A percentile compares a stretch with the other conserved stretches of the same genome.
Conservation (phyloP, 1,284 basidiomycete genomes). For the Moesziomyces antarcticus region DNA sequence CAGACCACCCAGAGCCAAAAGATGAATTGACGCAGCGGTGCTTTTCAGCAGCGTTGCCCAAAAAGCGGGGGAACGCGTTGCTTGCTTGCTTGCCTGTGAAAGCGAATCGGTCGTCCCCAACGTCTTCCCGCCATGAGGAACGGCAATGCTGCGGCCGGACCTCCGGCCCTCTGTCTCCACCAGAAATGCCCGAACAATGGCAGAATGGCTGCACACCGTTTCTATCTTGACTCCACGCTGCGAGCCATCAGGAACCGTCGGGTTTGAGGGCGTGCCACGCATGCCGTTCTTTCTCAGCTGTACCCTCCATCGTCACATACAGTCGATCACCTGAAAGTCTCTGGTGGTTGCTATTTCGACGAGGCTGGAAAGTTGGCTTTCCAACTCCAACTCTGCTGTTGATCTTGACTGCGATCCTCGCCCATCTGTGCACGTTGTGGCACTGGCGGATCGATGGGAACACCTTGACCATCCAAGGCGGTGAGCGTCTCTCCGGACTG, state of each 20-base stretch:
- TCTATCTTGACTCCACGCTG: no score
- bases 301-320: no score
- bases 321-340: no score
- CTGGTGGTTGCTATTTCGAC: conserved; percentile 6
- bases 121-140: neutral
- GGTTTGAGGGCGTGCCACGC: no score
- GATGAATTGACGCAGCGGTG: neutral
- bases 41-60: neutral
- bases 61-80: conserved; percentile 1
- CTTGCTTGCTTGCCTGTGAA: conserved; percentile 1
- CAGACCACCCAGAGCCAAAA: neutral
- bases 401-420: neutral
- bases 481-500: conserved; percentile 15
- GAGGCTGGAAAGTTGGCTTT: conserved; percentile 39
- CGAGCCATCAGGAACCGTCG: no score
- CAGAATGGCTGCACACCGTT: no score
- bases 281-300: no score
- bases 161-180: no score
- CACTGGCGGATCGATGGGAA: conserved; percentile 1
- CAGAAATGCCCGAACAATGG: no score
- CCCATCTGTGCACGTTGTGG: neutral
- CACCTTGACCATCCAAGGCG: conserved; percentile 22
- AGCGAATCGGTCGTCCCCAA: neutral
- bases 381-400: conserved; percentile 25
- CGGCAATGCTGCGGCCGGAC: no score